Base-by-base conservation (phyloP, 1,284 basidiomycete genomes). In the Pulveroboletus sp. region DNA sequence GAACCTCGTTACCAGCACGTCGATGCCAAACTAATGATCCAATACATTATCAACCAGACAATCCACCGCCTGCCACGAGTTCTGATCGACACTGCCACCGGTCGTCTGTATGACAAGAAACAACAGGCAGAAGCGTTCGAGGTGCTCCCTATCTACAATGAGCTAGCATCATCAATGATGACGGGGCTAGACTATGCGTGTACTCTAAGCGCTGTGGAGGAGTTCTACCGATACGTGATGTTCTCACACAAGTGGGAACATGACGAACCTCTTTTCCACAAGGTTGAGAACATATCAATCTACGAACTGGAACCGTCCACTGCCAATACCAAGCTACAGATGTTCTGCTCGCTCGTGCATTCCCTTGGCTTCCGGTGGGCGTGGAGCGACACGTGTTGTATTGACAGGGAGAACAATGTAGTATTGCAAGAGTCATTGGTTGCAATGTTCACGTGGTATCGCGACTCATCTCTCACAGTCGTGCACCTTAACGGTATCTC, bases 371-470 rank as follows among this genome's bases (percentile, higher is more conserved):
- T 58, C 39, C 26, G 12, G 2, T 63, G 61, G 59, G 61, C 44
- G 10, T 60, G 58, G 61, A 47, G 35, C n/a, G 61, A 61, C 8
- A 63, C 62, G 0, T 64, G 60, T 14, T 64, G 60, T 12, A 40
- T 61, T 2, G 29, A 61, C 18, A 43, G 38, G n/a, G 22, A 20
- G 15, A 31, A 54, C n/a, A 35, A 38, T 2, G 33, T 9, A 29
- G 60, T 62, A 1, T n/a, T 26, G 3, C 56, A 59, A 28, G 60
- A 59, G 11, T 59, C 58, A 3, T 3, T 60, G 20, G 49, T 60
- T 12, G 61, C 57, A 20, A 60, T 63, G 61, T 60, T 60, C 26
- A 49, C 24, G 9, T 61, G 61, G 62, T 56, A 63, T 36, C 45
- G 40, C 5, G 35, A 56, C 5, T 52, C 47, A 5, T 54, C 58